Evolutionary conservation across 768 basidiomycete genomes (phyloP).

Genomic region (Podaxis mareebaensis): DNA sequence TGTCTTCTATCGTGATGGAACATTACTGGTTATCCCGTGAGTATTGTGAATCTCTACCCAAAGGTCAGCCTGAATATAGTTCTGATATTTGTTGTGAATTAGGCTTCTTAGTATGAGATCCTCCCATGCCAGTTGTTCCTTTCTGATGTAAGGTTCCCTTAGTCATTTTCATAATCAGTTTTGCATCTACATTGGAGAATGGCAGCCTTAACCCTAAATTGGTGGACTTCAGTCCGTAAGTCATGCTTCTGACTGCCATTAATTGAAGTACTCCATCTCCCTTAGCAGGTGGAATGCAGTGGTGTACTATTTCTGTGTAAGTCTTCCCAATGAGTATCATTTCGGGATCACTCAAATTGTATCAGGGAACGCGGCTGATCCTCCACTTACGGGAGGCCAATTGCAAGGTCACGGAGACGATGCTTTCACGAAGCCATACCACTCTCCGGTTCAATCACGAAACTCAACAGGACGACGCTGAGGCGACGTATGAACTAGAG

Average conservation of each 20-base stretch:
- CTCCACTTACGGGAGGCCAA: neutral
- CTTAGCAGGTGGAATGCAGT: neutral
- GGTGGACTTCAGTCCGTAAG: neutral
- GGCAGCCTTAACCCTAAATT: neutral
- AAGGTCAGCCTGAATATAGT: too few species aligned
- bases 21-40: neutral
- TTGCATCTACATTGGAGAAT: fast-evolving
- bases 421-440: neutral
- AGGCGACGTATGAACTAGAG: neutral
- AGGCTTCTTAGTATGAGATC: neutral
- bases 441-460: neutral
- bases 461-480: neutral
- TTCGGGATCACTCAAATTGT: neutral
- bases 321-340: neutral
- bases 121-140: neutral
- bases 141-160: too few species aligned
- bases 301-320: neutral
- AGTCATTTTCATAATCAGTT: too few species aligned
- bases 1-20: neutral
- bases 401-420: neutral
- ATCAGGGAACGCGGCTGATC: neutral
- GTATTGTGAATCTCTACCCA: neutral
- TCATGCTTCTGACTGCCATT: neutral
- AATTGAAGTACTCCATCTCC: neutral
- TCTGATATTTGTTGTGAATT: neutral